Evolutionary conservation across 768 basidiomycete genomes (phyloP).

Genomic region (Termitomyces sp.): DNA sequence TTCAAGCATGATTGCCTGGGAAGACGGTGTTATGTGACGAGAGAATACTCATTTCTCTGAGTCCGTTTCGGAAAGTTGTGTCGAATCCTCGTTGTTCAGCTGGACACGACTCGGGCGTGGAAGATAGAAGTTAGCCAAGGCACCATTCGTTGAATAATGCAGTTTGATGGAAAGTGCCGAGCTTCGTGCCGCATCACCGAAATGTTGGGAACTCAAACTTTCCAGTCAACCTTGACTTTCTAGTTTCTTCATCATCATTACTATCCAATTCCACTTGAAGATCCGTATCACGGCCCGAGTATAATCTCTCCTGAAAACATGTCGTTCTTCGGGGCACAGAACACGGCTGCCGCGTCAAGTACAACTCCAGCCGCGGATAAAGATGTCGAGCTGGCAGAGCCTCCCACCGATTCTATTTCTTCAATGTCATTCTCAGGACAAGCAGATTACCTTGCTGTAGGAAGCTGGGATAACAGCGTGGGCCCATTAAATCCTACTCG

Average conservation of each 20-base stretch:
- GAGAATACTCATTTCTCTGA: background rate
- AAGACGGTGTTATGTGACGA: background rate
- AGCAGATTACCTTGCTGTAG: conserved; percentile 88
- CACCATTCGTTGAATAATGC: background rate
- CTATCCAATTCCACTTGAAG: background rate
- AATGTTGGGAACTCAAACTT: background rate
- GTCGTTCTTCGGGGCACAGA: conserved; percentile 14
- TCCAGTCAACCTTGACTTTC: background rate
- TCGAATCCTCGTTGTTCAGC: background rate
- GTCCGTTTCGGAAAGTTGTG: background rate
- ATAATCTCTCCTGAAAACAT: conserved; percentile 1
- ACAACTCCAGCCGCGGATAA: conserved; percentile 9
- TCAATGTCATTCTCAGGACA: conserved; percentile 78
- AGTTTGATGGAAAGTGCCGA: background rate
- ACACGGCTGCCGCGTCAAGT: conserved; percentile 7
- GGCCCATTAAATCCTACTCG: conserved; percentile 14
- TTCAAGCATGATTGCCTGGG: background rate
- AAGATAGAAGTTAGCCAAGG: background rate
- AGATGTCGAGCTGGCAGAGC: conserved; percentile 76
- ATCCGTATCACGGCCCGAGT: conserved; percentile 1
- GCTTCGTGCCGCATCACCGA: background rate
- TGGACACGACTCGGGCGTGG: background rate
- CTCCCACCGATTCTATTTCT: conserved; percentile 85
- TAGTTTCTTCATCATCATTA: background rate
- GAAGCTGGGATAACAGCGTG: conserved; percentile 92